These are phyloP conservation scores for Aspergillus diversus DNA, from an alignment of 495 filamentous ascomycete genomes.

Conservation along the genomic window DNA sequence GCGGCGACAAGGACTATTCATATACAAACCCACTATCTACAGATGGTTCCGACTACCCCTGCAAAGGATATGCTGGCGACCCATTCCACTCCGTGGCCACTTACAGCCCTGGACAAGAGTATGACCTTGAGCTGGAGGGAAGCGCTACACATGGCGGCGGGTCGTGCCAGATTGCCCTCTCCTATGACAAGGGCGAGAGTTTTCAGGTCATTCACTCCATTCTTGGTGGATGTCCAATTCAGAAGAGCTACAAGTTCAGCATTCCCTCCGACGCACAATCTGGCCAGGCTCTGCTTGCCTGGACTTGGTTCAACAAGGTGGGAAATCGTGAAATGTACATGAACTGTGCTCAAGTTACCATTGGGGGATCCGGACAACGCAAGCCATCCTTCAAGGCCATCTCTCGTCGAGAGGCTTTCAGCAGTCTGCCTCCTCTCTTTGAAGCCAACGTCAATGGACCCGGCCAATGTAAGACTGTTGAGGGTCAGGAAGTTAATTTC, in stretches of 20 bases:
- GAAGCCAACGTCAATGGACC: constrained; percentile 65
- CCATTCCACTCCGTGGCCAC: constrained; percentile 46
- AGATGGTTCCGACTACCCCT: constrained; percentile 52
- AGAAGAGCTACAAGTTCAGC: constrained; percentile 51
- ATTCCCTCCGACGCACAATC: constrained; percentile 48
- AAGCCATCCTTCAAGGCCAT: constrained; percentile 17
- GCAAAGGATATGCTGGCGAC: constrained; percentile 57
- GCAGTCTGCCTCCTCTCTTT: constrained; percentile 72
- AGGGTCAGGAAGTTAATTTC: constrained; percentile 60
- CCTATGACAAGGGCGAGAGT: constrained; percentile 68
- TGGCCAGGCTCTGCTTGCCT: constrained; percentile 69
- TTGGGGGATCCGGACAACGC: constrained; percentile 53
- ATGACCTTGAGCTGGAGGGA: constrained; percentile 45
- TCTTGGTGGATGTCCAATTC: constrained; percentile 75
- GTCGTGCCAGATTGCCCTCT: constrained; percentile 83
- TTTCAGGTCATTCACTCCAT: constrained; percentile 86
- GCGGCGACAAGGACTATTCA: constrained; percentile 51
- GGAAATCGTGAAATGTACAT: constrained; percentile 95
- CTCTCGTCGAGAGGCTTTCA: constrained; percentile 39
- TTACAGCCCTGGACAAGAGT: constrained; percentile 45
- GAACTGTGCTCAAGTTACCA: constrained; percentile 80
- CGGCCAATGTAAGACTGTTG: constrained; percentile 56
- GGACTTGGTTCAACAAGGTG: constrained; percentile 90
- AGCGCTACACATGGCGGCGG: constrained; percentile 82
- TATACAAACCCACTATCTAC: constrained; percentile 51